Conservation (phyloP, 2,329 filamentous ascomycete genomes). For the Pyrenophora seminiperda region DNA sequence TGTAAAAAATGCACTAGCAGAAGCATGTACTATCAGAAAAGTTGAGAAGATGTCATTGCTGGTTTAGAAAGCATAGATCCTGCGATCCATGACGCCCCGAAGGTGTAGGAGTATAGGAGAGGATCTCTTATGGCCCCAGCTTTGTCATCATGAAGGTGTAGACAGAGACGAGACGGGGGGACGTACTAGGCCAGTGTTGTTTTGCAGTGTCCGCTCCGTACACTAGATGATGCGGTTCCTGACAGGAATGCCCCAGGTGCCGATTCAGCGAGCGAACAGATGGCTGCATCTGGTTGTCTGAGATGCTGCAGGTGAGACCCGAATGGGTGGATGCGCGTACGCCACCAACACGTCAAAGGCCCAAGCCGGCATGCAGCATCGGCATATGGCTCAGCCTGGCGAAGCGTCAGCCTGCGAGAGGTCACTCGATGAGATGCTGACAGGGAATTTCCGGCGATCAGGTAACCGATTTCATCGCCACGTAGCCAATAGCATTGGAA, state of each 20-base stretch:
- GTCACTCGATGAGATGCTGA: neutral
- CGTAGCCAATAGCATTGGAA: neutral
- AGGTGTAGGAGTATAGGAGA: conserved; percentile 14
- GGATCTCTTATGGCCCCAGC: conserved; percentile 45
- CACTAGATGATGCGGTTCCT: neutral
- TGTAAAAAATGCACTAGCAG: neutral
- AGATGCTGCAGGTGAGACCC: neutral
- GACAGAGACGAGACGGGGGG: neutral
- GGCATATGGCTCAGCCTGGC: conserved; percentile 1
- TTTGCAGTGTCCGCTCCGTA: neutral
- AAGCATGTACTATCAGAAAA: conserved; percentile 18
- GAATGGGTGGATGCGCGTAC: neutral
- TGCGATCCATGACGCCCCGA: conserved; percentile 16
- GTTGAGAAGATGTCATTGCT: conserved; percentile 37
- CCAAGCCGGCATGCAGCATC: neutral
- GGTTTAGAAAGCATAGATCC: conserved; percentile 32
- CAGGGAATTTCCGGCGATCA: no score
- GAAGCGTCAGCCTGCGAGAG: neutral
- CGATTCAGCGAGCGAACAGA: neutral
- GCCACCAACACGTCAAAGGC: conserved; percentile 5
- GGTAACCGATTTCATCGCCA: neutral
- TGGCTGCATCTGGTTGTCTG: neutral
- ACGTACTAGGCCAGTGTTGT: neutral
- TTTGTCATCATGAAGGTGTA: conserved; percentile 35
- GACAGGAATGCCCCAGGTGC: neutral